Base-by-base conservation (phyloP, 2,329 filamentous ascomycete genomes). In the Monascus ruber region DNA sequence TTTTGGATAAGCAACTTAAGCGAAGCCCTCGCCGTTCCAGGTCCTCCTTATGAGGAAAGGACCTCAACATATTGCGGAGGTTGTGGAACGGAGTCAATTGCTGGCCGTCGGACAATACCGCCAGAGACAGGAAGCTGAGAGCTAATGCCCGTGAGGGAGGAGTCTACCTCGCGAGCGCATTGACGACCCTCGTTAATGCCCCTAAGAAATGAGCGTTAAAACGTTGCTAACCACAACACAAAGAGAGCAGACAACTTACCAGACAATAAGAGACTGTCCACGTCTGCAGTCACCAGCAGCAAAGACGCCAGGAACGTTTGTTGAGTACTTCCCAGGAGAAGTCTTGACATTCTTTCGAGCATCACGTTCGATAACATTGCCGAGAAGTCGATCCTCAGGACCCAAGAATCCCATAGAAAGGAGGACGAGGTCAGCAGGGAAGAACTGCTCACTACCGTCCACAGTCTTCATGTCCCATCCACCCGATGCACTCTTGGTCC, bases 381-480 rank as follows among this genome's bases (percentile, higher is more conserved):
- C 86, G 32, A 95, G 74, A 31, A 94, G 79, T 48, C 85, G 83
- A 50, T 85, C 85, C 68, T 96, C 89, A 5, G 88, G 88, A 6
- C 89, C 89, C 47, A 95, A 69, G 81, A 96, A 96, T 59, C 89
- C 89, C 89, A 96, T 95, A 37, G 89, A 94, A 36, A 96, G 72
- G 34, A 95, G 77, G 34, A 96, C 88, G 32, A 96, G 77, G 57
- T 96, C 89, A 26, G 89, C 89, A 31, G 86, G 86, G 82, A 95
- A 95, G 74, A 93, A 93, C 60, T 95, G 80, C 70, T 94, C 84
- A 45, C 83, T 89, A 31, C 85, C 87, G 50, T 94, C 88, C 27
- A 94, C 74, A 64, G 94, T 89, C 76, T 94, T 94, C 87, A 96
- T 95, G 66, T 95, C 89, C 89, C 89, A 96, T 34, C 88, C 88